phyloP scores from a whole-genome alignment of 2,329 filamentous ascomycete genomes.

The Colletotrichum camelliae region DNA sequence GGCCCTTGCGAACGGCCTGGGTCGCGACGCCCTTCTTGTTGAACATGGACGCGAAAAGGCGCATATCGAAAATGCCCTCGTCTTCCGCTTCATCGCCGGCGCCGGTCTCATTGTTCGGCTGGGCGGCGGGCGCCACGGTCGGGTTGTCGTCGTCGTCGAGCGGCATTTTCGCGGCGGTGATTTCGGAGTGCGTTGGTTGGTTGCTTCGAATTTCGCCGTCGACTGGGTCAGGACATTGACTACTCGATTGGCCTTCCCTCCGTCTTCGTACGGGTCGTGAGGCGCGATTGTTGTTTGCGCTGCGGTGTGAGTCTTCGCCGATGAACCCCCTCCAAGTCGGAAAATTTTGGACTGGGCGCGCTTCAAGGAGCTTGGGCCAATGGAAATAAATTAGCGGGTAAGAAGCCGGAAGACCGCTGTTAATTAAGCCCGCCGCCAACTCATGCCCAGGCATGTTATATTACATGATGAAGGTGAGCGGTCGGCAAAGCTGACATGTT shows the following conservation, averaged over 20 bases:
- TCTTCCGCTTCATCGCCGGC: conserved; percentile 65
- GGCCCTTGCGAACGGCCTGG: conserved; percentile 84
- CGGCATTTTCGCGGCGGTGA: conserved; percentile 34
- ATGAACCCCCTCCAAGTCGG: neutral
- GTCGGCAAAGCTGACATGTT: neutral
- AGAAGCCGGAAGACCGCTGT: neutral
- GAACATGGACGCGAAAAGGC: conserved; percentile 66
- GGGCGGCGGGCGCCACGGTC: conserved; percentile 16
- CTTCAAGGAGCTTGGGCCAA: neutral
- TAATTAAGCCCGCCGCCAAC: neutral
- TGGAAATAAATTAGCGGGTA: neutral
- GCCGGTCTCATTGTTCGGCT: conserved; percentile 25
- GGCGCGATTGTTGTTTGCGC: neutral
- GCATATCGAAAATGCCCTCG: conserved; percentile 88
- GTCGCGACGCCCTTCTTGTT: conserved; percentile 55
- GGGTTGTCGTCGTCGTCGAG: conserved; percentile 50
- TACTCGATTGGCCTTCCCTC: neutral
- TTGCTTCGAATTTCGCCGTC: neutral
- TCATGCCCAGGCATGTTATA: fast-evolving
- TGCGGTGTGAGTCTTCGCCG: neutral
- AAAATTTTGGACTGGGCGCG: neutral
- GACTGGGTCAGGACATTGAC: neutral
- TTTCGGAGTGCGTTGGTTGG: neutral
- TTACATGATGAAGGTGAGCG: neutral
- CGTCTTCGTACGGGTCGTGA: neutral